These are phyloP conservation scores for Hygrophorus pudorinus DNA, from an alignment of 768 basidiomycete species.

Conservation along the genomic window DNA sequence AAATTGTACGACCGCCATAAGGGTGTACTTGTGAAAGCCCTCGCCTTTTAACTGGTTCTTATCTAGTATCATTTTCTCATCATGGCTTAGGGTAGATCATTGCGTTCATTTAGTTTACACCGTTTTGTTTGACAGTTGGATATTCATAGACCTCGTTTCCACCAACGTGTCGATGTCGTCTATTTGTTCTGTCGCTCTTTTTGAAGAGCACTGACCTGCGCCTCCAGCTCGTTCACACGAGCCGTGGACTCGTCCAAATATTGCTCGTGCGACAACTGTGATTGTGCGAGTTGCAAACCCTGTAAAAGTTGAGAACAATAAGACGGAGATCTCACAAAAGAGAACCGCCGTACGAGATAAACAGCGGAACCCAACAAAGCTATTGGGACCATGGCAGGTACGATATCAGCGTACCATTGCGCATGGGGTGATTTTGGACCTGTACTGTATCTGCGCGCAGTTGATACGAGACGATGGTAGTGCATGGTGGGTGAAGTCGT, in stretches of 20 bases:
- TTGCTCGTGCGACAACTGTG: conserved; percentile 60
- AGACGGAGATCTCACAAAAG: background rate
- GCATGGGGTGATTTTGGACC: conserved; percentile 46
- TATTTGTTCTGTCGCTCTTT: conserved; percentile 14
- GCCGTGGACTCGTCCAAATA: conserved; percentile 52
- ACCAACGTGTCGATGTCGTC: conserved; percentile 3
- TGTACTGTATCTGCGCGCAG: no score
- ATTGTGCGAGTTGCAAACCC: conserved; percentile 59
- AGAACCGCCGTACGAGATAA: conserved; percentile 44
- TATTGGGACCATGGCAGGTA: conserved; percentile 73
- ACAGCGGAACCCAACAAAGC: conserved; percentile 71
- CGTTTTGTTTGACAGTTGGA: background rate
- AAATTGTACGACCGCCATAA: conserved; percentile 72
- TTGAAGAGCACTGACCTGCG: conserved; percentile 40
- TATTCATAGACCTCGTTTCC: background rate
- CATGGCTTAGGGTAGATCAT: background rate
- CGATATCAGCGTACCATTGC: conserved; percentile 55
- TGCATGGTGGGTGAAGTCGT: no score
- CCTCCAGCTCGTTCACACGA: conserved; percentile 46
- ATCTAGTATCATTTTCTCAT: conserved; percentile 9
- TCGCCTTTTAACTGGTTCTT: background rate
- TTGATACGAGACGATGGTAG: no score
- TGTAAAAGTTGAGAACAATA: conserved; percentile 18
- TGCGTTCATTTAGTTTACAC: conserved; percentile 8
- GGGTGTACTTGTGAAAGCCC: conserved; percentile 43